A percentile compares a stretch with the other conserved stretches of the same genome.
Conservation (phyloP, 192 early-diverging fungal species). For the Podila epicladia region DNA sequence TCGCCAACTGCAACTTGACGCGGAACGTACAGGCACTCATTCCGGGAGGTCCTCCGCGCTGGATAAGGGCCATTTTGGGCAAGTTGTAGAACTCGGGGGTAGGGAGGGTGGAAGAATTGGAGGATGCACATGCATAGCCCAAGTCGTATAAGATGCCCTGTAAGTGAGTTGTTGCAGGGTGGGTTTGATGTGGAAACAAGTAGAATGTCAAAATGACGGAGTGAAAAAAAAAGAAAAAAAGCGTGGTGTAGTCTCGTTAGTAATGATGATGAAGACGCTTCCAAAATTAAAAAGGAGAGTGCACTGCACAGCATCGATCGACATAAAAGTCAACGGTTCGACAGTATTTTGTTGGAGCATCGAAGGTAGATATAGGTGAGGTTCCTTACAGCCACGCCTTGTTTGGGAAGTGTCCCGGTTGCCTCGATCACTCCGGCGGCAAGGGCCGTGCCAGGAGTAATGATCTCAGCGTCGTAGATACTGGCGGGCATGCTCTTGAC, state of each 20-base stretch:
- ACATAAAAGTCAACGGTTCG: no score
- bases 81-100: constrained; percentile 32
- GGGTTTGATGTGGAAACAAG: not conserved
- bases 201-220: not conserved
- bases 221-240: not conserved
- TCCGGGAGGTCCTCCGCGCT: constrained; percentile 19
- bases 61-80: constrained; percentile 38
- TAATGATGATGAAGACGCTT: no score
- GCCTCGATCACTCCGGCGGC: constrained; percentile 18
- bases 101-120: constrained; percentile 24
- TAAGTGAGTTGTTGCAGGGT: not conserved
- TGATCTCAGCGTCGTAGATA: constrained; percentile 6
- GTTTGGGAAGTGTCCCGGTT: constrained; percentile 18
- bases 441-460: constrained; percentile 13
- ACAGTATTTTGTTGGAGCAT: not conserved
- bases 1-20: constrained; percentile 15
- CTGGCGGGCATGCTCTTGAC: not conserved
- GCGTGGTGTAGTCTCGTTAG: no score
- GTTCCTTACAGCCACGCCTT: constrained; percentile 23
- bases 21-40: constrained; percentile 22
- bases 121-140: constrained; percentile 25
- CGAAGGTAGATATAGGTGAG: not conserved
- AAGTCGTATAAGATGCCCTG: constrained; percentile 43
- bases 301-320: no score
- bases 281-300: no score